phyloP scores from a whole-genome alignment of 805 yeast genomes.

The Wickerhamomyces kurtzmanii region DNA sequence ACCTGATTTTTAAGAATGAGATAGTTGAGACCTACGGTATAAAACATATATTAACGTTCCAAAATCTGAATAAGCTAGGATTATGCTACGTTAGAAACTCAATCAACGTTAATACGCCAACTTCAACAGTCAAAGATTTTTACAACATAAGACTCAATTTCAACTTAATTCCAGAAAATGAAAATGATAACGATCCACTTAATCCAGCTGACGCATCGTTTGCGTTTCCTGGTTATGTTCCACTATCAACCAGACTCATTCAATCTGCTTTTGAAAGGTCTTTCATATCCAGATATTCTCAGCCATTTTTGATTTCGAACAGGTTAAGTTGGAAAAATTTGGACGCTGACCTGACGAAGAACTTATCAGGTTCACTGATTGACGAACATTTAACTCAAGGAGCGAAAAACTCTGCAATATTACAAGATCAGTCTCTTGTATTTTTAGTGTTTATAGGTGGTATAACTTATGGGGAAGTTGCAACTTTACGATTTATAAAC shows the following conservation, averaged over 20 bases:
- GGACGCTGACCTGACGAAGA: slow-evolving; percentile 24
- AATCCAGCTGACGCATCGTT: slow-evolving; percentile 43
- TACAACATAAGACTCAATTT: slow-evolving; percentile 25
- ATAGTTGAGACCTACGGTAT: slow-evolving; percentile 60
- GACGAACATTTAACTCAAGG: slow-evolving; percentile 16
- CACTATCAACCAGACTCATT: slow-evolving; percentile 58
- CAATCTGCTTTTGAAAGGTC: slow-evolving; percentile 58
- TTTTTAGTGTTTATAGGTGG: slow-evolving; percentile 73
- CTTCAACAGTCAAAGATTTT: slow-evolving; percentile 24
- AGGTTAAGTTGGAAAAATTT: slow-evolving; percentile 26
- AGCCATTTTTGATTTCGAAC: too few species aligned
- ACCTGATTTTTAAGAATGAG: slow-evolving; percentile 41
- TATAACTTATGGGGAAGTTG: slow-evolving; percentile 73
- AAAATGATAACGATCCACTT: slow-evolving; percentile 1
- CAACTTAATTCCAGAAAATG: slow-evolving; percentile 34
- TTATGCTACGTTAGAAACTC: slow-evolving; percentile 29
- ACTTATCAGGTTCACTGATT: slow-evolving; percentile 23
- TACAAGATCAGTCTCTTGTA: slow-evolving; percentile 13
- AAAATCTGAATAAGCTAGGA: slow-evolving; percentile 37
- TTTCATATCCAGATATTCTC: slow-evolving; percentile 25
- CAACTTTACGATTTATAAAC: slow-evolving; percentile 59
- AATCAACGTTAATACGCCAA: slow-evolving; percentile 18
- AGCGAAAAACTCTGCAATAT: slow-evolving; percentile 2
- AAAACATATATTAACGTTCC: slow-evolving; percentile 34
- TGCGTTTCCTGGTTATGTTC: slow-evolving; percentile 77